These are phyloP conservation scores for Pulveroboletus frians DNA, from an alignment of 768 basidiomycete species.

Conservation along the genomic window DNA sequence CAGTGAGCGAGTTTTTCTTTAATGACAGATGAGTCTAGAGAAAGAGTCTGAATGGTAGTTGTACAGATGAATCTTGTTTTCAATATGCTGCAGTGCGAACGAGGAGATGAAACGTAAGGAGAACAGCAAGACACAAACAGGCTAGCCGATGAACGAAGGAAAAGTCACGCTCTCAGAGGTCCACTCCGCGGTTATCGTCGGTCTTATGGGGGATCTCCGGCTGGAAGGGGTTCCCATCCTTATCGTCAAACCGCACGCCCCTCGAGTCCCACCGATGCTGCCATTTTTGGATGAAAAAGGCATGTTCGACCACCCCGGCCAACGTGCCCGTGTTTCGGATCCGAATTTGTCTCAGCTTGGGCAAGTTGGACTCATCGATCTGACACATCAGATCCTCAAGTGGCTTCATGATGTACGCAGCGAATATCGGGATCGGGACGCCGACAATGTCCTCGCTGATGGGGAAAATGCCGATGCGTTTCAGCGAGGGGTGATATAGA, in stretches of 20 bases:
- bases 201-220: background rate
- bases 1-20: background rate
- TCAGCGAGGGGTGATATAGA: conserved; percentile 34
- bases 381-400: conserved; percentile 36
- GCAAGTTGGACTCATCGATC: conserved; percentile 34
- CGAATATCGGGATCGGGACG: conserved; percentile 36
- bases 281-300: conserved; percentile 27
- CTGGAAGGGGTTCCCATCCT: conserved; percentile 24
- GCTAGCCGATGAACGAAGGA: background rate
- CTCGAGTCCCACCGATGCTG: conserved; percentile 23
- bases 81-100: background rate
- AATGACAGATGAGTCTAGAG: background rate
- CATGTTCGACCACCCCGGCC: conserved; percentile 28
- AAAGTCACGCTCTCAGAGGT: too few relatives aligned
- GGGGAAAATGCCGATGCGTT: conserved; percentile 43
- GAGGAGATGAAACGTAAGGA: background rate
- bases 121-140: background rate
- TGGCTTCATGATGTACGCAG: conserved; percentile 37
- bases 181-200: background rate
- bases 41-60: conserved; percentile 1
- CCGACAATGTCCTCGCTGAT: conserved; percentile 33
- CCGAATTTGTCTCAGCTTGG: conserved; percentile 34
- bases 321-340: conserved; percentile 39
- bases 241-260: conserved; percentile 31
- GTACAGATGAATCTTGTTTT: background rate